Conservation (phyloP, 2,329 filamentous ascomycete species). For the Venturia pyrina region DNA sequence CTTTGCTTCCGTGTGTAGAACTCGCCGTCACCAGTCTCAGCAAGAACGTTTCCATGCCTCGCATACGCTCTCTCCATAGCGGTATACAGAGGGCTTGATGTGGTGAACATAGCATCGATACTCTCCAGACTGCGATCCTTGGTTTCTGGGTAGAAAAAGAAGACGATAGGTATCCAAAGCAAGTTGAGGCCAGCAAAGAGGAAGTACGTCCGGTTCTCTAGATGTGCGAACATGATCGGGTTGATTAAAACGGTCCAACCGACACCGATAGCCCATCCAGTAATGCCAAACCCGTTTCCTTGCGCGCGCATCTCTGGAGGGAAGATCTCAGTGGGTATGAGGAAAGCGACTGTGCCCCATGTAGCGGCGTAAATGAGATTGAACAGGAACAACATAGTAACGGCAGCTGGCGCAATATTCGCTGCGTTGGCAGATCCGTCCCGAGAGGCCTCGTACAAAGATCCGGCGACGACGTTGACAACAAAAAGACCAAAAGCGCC, state of each 20-base stretch:
- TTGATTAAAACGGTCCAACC: constrained; percentile 45
- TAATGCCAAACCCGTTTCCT: constrained; percentile 66
- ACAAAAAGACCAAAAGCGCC: constrained; percentile 30
- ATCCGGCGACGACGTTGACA: constrained; percentile 31
- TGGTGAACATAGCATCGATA: constrained; percentile 39
- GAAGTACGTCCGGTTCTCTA: constrained; percentile 41
- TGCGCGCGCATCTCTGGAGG: constrained; percentile 60
- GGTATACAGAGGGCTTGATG: background rate
- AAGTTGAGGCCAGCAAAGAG: constrained; percentile 43
- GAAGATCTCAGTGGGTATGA: constrained; percentile 62
- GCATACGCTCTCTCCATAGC: constrained; percentile 1
- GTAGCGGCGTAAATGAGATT: constrained; percentile 56
- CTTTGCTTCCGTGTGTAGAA: background rate
- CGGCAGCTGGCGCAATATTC: constrained; percentile 53
- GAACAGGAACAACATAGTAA: constrained; percentile 61
- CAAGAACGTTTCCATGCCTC: background rate
- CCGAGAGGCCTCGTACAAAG: constrained; percentile 15
- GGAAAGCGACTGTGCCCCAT: constrained; percentile 46
- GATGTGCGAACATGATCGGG: constrained; percentile 41
- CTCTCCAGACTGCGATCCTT: constrained; percentile 40
- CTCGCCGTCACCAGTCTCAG: background rate
- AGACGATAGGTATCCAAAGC: constrained; percentile 41
- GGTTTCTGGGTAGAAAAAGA: constrained; percentile 37
- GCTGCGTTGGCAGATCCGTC: constrained; percentile 37
- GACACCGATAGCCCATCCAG: constrained; percentile 57